Evolutionary conservation across 2,329 filamentous ascomycete species (phyloP), one percentile per base, ranked within the genome.

Genomic region (Exserohilum rostratum): DNA sequence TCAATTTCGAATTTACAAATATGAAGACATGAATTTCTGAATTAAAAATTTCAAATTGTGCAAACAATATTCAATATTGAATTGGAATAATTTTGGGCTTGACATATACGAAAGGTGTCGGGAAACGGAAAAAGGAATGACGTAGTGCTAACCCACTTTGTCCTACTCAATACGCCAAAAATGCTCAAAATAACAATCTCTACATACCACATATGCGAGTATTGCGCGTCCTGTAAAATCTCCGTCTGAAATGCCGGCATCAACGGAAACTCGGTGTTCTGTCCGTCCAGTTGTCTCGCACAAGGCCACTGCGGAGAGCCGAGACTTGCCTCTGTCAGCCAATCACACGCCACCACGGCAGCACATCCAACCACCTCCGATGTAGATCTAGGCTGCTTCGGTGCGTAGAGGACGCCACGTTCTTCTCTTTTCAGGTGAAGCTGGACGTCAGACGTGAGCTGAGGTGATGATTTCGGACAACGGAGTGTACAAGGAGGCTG

Each of bases 251-350:
- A 34, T 46, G 31, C 30, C 43, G 43, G 34, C 43, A 35, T 34
- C 18, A 27, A 18, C 13, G 20, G 18, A 17, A 30, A 34, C 12
- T 17, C 43, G 20, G 31, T 35, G 18, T 35, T 35, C 7, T 33
- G 18, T 22, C 30, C 18, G 31, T 20, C 10, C 43, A 18, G 43
- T 20, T 25, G 20, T 46, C 18, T 25, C 43, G 39, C 39, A 42
- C 15, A n/a, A 29, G 39, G 22, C n/a, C 39, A 25, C 11, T 46
- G 43, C 43, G 43, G 43, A 46, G 43, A 46, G 18, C 43, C 43
- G 43, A 46, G 43, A 46, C 12, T 35, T 33, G 43, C 43, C 12
- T 25, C 13, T 15, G 18, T 7, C 18, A 15, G 20, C 29, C 40
- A 44, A 44, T 44, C 40, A 44, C 27, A 20, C 17, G 15, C 12